These are phyloP conservation scores for Kockiozyma suomiensis DNA, from an alignment of 805 yeast species.

Conservation along the genomic window DNA sequence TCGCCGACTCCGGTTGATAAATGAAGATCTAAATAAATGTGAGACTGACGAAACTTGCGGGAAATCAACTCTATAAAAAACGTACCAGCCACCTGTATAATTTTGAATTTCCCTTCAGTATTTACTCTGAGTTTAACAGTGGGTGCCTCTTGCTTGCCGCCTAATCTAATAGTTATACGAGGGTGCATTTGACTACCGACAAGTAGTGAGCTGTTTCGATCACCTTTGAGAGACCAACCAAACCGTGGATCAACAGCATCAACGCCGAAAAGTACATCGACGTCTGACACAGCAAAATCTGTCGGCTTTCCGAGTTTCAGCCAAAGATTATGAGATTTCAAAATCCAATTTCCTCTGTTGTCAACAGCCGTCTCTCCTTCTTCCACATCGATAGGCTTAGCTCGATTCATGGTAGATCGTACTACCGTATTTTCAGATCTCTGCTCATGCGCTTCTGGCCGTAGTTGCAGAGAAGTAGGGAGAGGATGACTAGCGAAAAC, in stretches of 20 bases:
- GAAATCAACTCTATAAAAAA: not conserved
- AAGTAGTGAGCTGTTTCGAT: slow-evolving; percentile 30
- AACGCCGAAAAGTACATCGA: slow-evolving; percentile 71
- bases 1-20: slow-evolving; percentile 80
- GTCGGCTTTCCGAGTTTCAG: slow-evolving; percentile 51
- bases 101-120: slow-evolving; percentile 61
- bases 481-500: not conserved
- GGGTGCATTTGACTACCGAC: slow-evolving; percentile 37
- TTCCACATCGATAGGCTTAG: not conserved
- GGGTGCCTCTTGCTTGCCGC: slow-evolving; percentile 22
- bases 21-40: slow-evolving; percentile 56
- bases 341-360: slow-evolving; percentile 36
- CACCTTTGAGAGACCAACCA: slow-evolving; percentile 57
- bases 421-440: not conserved
- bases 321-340: slow-evolving; percentile 57
- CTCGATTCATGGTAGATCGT: slow-evolving; percentile 22
- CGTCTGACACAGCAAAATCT: slow-evolving; percentile 52
- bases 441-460: not conserved
- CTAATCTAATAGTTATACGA: slow-evolving; percentile 38
- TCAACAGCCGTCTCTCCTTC: slow-evolving; percentile 49
- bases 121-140: slow-evolving; percentile 45
- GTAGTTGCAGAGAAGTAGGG: not conserved
- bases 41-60: not conserved
- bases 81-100: slow-evolving; percentile 65
- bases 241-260: slow-evolving; percentile 78